Conservation (phyloP, 495 filamentous ascomycete species). For the Daldinia decipiens region DNA sequence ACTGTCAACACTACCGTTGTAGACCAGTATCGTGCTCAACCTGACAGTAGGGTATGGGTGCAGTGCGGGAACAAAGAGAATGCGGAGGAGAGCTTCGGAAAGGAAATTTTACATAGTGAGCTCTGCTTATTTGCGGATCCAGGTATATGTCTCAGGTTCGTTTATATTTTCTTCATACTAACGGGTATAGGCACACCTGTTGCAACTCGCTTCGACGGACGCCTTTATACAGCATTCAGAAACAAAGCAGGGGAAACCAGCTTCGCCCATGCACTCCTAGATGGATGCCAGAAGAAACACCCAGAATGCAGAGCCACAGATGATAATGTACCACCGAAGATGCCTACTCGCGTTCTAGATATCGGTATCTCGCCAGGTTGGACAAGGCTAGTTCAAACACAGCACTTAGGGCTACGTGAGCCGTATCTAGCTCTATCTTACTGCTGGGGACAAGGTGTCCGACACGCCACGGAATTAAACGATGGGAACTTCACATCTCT, state of each 20-base stretch:
- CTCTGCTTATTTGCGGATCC: constrained; percentile 33
- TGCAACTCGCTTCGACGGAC: constrained; percentile 9
- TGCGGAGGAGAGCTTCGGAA: constrained; percentile 7
- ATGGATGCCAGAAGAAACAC: constrained; percentile 15
- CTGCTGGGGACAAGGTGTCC: constrained; percentile 41
- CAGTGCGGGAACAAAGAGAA: constrained; percentile 21
- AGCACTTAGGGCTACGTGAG: constrained; percentile 8
- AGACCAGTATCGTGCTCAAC: background rate
- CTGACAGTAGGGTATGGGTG: constrained; percentile 16
- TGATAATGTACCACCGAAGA: constrained; percentile 4
- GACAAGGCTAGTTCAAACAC: constrained; percentile 21
- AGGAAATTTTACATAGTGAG: background rate
- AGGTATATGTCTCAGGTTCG: constrained; percentile 13
- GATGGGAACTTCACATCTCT: constrained; percentile 27
- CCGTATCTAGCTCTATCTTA: constrained; percentile 40
- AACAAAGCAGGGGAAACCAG: constrained; percentile 21
- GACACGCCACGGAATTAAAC: constrained; percentile 25
- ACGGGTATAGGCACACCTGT: background rate
- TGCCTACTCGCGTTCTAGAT: constrained; percentile 44
- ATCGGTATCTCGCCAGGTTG: constrained; percentile 18
- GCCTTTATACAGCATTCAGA: constrained; percentile 13
- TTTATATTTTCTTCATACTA: background rate
- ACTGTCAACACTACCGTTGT: background rate
- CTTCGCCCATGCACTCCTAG: constrained; percentile 16
- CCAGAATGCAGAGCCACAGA: constrained; percentile 22